Evolutionary conservation across 1,284 basidiomycete species (phyloP), one percentile per base, ranked within the genome.

Genomic region (Tremellales sp.): DNA sequence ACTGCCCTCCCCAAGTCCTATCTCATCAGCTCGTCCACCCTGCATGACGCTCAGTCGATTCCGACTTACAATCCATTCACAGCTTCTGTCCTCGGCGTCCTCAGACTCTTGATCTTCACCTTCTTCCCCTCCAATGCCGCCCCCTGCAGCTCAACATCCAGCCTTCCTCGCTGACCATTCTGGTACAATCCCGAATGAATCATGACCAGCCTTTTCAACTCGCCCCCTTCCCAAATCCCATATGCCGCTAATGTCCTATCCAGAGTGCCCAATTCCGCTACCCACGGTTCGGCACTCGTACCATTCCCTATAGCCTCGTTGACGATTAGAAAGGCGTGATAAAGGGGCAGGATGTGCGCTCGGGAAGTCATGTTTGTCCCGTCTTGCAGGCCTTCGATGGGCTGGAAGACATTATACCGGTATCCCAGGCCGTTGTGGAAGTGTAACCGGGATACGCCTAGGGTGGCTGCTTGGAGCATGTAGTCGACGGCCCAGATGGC

Each of bases 401-500:
- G 13, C 13, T 43, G 11, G 52, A 44, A 3, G 51, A 51, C 70
- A 64, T 76, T 77, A 53, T 78, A 78, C 54, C 71, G 75, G 63
- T 72, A 78, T 0, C 77, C 77, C 33, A 78, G 62, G 21, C 62
- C 77, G 50, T 78, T 68, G 52, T 79, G 77, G 69, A 76, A 78
- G 62, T 70, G 73, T 3, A 74, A 43, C 41, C 75, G 65, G 5
- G 53, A 44, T 24, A 78, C 70, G 8, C 75, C 75, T 2, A 76
- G 53, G 17, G 67, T 61, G 1, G 75, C 70, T 1, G 76, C 73
- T 51, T 74, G 83, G 4, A 87, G 69, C 0, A 77, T 73, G 61
- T 86, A 85, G 62, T 86, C 84, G 52, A 84, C 70, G 1, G 78
- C 75, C 84, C 84, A 85, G 21, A 86, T 67, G 12, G 83, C 81